These are phyloP conservation scores for Brettanomyces anomalus DNA, from an alignment of 805 yeast genomes.

Conservation along the genomic window DNA sequence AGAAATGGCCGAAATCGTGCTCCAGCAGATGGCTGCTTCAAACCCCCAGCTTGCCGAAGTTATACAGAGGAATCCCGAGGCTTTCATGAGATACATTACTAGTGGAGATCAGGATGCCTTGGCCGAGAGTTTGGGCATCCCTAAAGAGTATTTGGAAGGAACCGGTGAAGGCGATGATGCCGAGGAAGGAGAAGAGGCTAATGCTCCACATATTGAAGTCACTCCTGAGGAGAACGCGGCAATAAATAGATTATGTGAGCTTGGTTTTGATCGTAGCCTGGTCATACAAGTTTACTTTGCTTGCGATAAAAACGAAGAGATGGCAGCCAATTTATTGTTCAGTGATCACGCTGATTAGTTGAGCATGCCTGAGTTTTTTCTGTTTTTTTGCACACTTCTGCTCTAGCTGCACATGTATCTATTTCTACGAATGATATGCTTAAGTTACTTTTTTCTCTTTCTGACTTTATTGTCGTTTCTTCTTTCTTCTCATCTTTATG, in stretches of 20 bases:
- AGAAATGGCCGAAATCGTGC: slow-evolving; percentile 72
- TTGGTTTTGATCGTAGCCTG: slow-evolving; percentile 82
- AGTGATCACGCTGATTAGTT: slow-evolving; percentile 36
- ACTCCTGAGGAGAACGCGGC: slow-evolving; percentile 84
- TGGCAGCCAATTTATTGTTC: slow-evolving; percentile 88
- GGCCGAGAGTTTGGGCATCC: slow-evolving; percentile 32
- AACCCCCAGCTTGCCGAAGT: slow-evolving; percentile 80
- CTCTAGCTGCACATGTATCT: background rate
- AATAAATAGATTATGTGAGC: slow-evolving; percentile 79
- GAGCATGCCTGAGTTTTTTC: background rate
- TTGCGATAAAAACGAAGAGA: slow-evolving; percentile 95
- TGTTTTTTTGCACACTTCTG: background rate
- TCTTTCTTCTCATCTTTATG: background rate
- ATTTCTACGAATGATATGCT: too few relatives aligned
- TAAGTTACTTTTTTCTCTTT: too few relatives aligned
- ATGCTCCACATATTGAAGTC: slow-evolving; percentile 46
- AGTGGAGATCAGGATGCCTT: slow-evolving; percentile 53
- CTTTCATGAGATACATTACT: slow-evolving; percentile 64
- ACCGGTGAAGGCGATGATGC: slow-evolving; percentile 30
- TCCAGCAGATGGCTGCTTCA: slow-evolving; percentile 71
- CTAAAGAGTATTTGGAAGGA: slow-evolving; percentile 28
- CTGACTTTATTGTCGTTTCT: background rate
- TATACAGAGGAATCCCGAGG: slow-evolving; percentile 84
- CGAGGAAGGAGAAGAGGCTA: slow-evolving; percentile 24
- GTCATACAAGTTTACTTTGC: slow-evolving; percentile 95